Percentiles rank a stretch among this genome's conserved stretches.
These are phyloP conservation scores for Monosporascus sp. DNA, from an alignment of 2,329 filamentous ascomycete genomes.

Conservation along the genomic window DNA sequence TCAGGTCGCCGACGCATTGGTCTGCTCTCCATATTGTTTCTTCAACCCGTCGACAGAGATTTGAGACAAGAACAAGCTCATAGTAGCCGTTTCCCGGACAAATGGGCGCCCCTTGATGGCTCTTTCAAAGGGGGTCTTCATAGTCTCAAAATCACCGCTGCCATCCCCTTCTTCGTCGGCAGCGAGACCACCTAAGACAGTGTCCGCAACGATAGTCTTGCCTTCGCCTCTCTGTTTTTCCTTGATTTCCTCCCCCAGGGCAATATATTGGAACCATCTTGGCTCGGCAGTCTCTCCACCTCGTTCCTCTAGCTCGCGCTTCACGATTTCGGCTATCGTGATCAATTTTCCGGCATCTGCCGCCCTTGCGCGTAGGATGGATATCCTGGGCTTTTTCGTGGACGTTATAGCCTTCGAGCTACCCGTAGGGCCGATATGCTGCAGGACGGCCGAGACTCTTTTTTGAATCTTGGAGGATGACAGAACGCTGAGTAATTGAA, in stretches of 20 bases:
- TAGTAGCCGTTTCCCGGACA: slow-evolving; percentile 42
- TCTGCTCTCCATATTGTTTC: slow-evolving; percentile 40
- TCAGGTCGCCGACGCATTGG: slow-evolving; percentile 25
- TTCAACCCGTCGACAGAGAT: slow-evolving; percentile 50
- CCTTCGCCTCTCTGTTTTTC: slow-evolving; percentile 6
- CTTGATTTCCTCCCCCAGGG: slow-evolving; percentile 38
- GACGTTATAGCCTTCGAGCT: slow-evolving; percentile 5
- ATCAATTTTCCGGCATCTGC: slow-evolving; percentile 58
- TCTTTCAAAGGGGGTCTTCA: slow-evolving; percentile 51
- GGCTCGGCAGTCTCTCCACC: slow-evolving; percentile 21
- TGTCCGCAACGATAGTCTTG: slow-evolving; percentile 33
- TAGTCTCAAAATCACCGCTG: slow-evolving; percentile 49
- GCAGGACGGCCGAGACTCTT: slow-evolving; percentile 40
- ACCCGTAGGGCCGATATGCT: slow-evolving; percentile 33
- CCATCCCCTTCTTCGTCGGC: slow-evolving; percentile 24
- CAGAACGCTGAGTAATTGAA: slow-evolving; percentile 49
- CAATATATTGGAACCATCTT: slow-evolving; percentile 46
- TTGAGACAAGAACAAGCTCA: slow-evolving; percentile 56
- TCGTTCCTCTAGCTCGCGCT: slow-evolving; percentile 42
- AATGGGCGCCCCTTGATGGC: slow-evolving; percentile 43
- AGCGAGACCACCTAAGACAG: slow-evolving; percentile 27
- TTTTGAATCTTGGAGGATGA: slow-evolving; percentile 56
- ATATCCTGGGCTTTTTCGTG: slow-evolving; percentile 27
- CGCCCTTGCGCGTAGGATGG: slow-evolving; percentile 44
- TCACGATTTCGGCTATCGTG: slow-evolving; percentile 61